phyloP scores from a whole-genome alignment of 345 rosid genomes.

The Brassica incana region DNA sequence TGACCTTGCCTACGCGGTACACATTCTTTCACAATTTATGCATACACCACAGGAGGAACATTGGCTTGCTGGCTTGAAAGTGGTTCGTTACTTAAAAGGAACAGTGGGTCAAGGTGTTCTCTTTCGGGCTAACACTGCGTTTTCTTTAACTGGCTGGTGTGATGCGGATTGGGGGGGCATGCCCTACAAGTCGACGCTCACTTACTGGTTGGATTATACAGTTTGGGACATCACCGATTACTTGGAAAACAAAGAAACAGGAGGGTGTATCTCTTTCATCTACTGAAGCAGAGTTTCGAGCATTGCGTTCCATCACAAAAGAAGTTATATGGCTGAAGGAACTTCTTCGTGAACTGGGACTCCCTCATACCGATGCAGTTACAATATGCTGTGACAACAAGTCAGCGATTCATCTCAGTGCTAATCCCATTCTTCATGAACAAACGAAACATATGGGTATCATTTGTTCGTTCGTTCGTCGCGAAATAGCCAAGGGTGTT shows the following conservation, averaged over 20 bases:
- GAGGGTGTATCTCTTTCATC: not conserved
- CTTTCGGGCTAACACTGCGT: not conserved
- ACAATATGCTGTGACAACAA: not conserved
- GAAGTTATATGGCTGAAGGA: not conserved
- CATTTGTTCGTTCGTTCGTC: not conserved
- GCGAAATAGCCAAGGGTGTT: not conserved
- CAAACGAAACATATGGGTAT: not conserved
- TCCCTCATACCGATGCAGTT: not conserved
- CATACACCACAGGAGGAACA: not conserved
- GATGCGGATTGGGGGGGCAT: not conserved
- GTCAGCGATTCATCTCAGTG: not conserved
- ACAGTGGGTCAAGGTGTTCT: not conserved
- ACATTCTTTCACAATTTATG: not conserved
- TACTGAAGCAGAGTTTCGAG: too few species aligned
- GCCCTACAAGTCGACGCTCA: not conserved
- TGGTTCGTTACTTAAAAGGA: not conserved
- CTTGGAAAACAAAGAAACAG: not conserved
- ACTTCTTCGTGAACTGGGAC: not conserved
- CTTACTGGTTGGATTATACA: not conserved
- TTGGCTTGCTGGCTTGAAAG: not conserved
- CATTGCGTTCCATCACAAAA: not conserved
- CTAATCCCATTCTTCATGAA: not conserved
- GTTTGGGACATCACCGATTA: not conserved
- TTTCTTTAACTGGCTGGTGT: not conserved
- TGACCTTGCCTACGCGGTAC: not conserved